Evolutionary conservation across 768 basidiomycete species (phyloP).

Genomic region (Clitopilus hobsonii): DNA sequence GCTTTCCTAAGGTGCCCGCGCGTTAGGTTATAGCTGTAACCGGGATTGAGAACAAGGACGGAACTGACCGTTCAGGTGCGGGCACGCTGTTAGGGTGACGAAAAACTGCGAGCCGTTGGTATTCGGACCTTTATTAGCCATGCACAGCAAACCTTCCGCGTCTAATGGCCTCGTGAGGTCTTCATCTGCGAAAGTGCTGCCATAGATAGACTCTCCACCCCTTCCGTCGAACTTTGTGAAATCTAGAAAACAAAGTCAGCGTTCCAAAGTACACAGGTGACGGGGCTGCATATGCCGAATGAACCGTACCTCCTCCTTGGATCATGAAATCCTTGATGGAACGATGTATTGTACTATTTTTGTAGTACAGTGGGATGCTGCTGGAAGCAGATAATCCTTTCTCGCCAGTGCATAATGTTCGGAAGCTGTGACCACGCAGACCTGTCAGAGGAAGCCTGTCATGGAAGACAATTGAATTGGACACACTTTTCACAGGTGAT

Average conservation of each 20-base stretch:
- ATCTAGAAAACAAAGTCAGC: conserved; percentile 33
- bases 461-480: not conserved
- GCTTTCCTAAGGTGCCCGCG: conserved; percentile 41
- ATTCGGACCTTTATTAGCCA: conserved; percentile 84
- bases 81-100: conserved; percentile 70
- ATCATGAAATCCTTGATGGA: conserved; percentile 80
- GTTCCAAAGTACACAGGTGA: not conserved
- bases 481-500: conserved; percentile 78
- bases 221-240: conserved; percentile 77
- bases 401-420: conserved; percentile 83
- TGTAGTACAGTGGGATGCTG: conserved; percentile 73
- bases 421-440: conserved; percentile 51
- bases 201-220: conserved; percentile 83
- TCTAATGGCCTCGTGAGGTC: conserved; percentile 62
- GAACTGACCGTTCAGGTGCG: conserved; percentile 64
- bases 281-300: not conserved
- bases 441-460: not conserved
- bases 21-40: not conserved
- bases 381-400: conserved; percentile 66
- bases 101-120: conserved; percentile 91
- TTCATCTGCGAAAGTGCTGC: conserved; percentile 73
- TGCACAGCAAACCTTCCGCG: conserved; percentile 72
- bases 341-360: conserved; percentile 72
- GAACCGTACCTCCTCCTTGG: conserved; percentile 64
- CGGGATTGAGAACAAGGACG: conserved; percentile 4